These are phyloP conservation scores for Globisporangium parvum DNA, from an alignment of 352 stramenopile genomes.

Conservation along the genomic window DNA sequence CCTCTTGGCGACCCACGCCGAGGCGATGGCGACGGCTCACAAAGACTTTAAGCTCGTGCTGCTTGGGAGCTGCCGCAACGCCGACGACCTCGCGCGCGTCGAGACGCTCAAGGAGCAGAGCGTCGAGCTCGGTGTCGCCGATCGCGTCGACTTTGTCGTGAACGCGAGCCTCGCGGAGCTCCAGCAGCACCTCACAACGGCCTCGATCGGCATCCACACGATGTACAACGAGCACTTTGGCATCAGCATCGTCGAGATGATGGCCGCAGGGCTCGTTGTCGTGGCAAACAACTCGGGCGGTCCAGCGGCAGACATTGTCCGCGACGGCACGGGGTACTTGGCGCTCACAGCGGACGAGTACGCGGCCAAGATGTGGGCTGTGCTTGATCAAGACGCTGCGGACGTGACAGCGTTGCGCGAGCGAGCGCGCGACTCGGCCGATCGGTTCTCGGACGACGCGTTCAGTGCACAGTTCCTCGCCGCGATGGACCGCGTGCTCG, in stretches of 20 bases:
- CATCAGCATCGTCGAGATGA: constrained; percentile 99
- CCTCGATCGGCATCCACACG: constrained; percentile 96
- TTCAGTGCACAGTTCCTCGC: constrained; percentile 64
- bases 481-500: constrained; percentile 29
- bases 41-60: constrained; percentile 90
- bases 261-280: constrained; percentile 94
- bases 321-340: constrained; percentile 70
- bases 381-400: constrained; percentile 34
- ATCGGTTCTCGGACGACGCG: constrained; percentile 66
- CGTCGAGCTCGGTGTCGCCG: constrained; percentile 62
- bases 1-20: constrained; percentile 44
- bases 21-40: constrained; percentile 34
- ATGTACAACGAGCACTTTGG: constrained; percentile 99
- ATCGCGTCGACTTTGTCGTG: constrained; percentile 91
- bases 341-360: constrained; percentile 88
- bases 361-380: constrained; percentile 62
- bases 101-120: constrained; percentile 78
- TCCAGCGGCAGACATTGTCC: constrained; percentile 92
- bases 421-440: constrained; percentile 34
- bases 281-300: constrained; percentile 98
- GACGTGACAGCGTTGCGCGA: constrained; percentile 35
- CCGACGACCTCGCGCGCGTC: constrained; percentile 90
- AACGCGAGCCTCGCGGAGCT: constrained; percentile 93
- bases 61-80: constrained; percentile 94
- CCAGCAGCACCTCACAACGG: constrained; percentile 77